Evolutionary conservation across 2,329 filamentous ascomycete species (phyloP).

Genomic region (Fusarium lyarnte): DNA sequence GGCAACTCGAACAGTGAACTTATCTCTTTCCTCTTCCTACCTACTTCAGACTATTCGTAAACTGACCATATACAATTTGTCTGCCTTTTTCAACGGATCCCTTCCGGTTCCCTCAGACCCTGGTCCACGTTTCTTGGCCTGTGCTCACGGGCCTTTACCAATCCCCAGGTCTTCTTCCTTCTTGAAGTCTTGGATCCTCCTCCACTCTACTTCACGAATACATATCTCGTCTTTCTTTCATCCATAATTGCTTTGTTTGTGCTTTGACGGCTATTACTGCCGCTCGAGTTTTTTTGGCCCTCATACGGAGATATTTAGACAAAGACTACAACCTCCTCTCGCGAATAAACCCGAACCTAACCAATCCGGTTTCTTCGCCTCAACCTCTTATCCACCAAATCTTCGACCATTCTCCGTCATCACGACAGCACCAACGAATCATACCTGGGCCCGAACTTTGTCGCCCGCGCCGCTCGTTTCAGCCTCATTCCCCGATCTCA

Average conservation of each 20-base stretch:
- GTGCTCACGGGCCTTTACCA: conserved; percentile 33
- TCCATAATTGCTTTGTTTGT: conserved; percentile 22
- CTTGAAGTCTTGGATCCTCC: conserved; percentile 23
- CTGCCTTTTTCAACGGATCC: neutral
- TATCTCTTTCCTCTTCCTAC: neutral
- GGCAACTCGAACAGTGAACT: neutral
- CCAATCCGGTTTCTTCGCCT: neutral
- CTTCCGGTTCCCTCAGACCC: conserved; percentile 7
- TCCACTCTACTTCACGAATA: conserved; percentile 21
- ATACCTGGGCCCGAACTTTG: neutral
- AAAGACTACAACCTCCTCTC: neutral
- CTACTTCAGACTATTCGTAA: neutral
- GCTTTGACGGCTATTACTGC: neutral
- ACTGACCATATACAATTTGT: neutral
- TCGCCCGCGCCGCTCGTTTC: conserved; percentile 32
- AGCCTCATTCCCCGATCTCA: conserved; percentile 16
- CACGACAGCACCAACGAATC: conserved; percentile 5
- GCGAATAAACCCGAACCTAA: neutral
- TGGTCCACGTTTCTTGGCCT: conserved; percentile 24
- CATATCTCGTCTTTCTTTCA: neutral
- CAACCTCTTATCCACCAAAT: neutral
- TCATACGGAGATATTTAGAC: neutral
- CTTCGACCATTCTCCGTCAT: neutral
- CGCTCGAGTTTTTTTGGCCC: neutral
- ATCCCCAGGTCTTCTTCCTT: conserved; percentile 31